A percentile compares a stretch with the other conserved stretches of the same genome.
Conservation (phyloP, 2,329 filamentous ascomycete genomes). For the Davidsoniella neocaledoniae region DNA sequence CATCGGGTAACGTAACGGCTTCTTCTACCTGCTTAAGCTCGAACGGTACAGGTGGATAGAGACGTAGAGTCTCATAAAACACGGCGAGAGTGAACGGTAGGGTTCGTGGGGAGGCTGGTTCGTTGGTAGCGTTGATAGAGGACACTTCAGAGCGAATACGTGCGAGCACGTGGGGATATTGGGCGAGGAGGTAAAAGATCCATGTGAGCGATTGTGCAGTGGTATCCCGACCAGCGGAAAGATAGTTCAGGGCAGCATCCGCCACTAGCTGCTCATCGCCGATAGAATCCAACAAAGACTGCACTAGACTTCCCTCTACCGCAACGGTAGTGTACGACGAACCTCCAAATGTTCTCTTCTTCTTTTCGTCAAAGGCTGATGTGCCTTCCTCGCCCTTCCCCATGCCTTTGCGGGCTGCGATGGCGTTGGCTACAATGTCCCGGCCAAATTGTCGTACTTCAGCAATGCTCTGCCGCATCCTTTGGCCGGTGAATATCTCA, state of each 20-base stretch:
- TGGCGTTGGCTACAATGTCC: constrained; percentile 38
- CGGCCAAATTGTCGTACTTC: constrained; percentile 38
- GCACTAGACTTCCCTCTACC: constrained; percentile 35
- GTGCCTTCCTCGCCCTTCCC: neutral
- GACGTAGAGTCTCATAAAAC: constrained; percentile 43
- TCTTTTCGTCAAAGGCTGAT: too few relatives aligned
- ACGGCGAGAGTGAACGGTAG: constrained; percentile 42
- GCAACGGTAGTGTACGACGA: neutral
- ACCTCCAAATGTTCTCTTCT: too few relatives aligned
- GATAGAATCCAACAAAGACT: constrained; percentile 41
- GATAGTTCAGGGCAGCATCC: constrained; percentile 48
- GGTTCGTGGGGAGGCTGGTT: constrained; percentile 13
- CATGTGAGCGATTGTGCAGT: constrained; percentile 49
- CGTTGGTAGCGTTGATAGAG: constrained; percentile 14
- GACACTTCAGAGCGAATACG: constrained; percentile 28
- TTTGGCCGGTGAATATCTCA: constrained; percentile 32
- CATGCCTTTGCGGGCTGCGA: constrained; percentile 21
- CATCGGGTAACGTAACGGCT: constrained; percentile 39
- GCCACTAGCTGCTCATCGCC: constrained; percentile 38
- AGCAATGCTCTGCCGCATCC: constrained; percentile 31
- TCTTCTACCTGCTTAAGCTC: constrained; percentile 44
- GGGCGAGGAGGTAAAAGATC: constrained; percentile 44
- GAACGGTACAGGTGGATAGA: constrained; percentile 49
- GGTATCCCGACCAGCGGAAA: constrained; percentile 48
- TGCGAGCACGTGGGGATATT: constrained; percentile 25